phyloP scores from a whole-genome alignment of 2,329 filamentous ascomycete species.

The Arthroderma sp. region DNA sequence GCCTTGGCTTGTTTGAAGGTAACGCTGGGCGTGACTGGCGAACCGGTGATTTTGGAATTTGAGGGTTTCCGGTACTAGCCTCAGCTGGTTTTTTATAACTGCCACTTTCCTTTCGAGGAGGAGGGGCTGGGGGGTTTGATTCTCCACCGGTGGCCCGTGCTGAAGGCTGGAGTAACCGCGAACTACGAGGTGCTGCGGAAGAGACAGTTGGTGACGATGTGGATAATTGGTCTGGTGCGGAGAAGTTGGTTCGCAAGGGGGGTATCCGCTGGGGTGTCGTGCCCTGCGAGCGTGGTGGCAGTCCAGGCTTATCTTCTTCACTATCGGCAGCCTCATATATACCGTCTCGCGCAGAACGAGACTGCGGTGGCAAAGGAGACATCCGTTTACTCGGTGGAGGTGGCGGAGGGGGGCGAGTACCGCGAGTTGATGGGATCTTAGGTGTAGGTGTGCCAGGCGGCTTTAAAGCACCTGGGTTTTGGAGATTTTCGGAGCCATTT shows the following conservation, averaged over 20 bases:
- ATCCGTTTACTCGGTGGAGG: slow-evolving; percentile 15
- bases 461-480: slow-evolving; percentile 12
- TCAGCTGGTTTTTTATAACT: slow-evolving; percentile 10
- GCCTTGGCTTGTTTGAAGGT: no score
- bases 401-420: slow-evolving; percentile 8
- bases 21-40: slow-evolving; percentile 3
- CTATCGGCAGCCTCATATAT: slow-evolving; percentile 22
- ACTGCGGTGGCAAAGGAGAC: slow-evolving; percentile 14
- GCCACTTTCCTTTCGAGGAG: slow-evolving; percentile 15
- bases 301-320: slow-evolving; percentile 35
- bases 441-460: slow-evolving; percentile 19
- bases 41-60: slow-evolving; percentile 13
- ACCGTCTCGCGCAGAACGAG: slow-evolving; percentile 20
- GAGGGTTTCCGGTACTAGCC: slow-evolving; percentile 7
- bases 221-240: no score
- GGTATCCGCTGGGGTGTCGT: not conserved
- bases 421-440: slow-evolving; percentile 19
- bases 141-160: no score
- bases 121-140: slow-evolving; percentile 21
- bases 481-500: slow-evolving; percentile 6
- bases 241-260: not conserved
- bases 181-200: no score
- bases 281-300: slow-evolving; percentile 26
- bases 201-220: no score
- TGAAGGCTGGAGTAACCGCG: no score